A percentile compares a stretch with the other conserved stretches of the same genome.
Evolutionary conservation across 225 moss, liverwort and hornwort species (phyloP).

Genomic region (Sphagnum tenellum): DNA sequence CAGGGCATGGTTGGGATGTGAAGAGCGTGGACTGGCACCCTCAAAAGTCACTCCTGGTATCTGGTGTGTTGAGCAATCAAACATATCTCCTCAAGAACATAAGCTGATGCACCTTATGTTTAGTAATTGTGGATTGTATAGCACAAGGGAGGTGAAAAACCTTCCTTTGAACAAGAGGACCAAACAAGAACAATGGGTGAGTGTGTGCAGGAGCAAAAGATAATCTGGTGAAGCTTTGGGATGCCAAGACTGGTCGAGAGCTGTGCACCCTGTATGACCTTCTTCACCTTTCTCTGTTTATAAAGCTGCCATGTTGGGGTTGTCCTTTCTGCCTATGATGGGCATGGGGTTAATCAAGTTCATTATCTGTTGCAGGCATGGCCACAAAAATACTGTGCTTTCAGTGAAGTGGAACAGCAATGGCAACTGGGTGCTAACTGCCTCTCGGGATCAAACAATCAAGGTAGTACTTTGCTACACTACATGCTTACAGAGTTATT

Average conservation of each 20-base stretch:
- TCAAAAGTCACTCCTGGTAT: slow-evolving; percentile 95
- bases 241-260: slow-evolving; percentile 94
- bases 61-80: slow-evolving; percentile 40
- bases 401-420: slow-evolving; percentile 99
- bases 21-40: slow-evolving; percentile 99
- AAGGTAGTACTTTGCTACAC: slow-evolving; percentile 33
- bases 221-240: slow-evolving; percentile 98
- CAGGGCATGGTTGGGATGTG: slow-evolving; percentile 99
- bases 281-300: too few relatives aligned
- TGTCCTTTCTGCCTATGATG: slow-evolving; percentile 3
- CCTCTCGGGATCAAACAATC: slow-evolving; percentile 92
- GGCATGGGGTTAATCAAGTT: not conserved
- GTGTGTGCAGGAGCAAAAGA: slow-evolving; percentile 80
- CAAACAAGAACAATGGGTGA: not conserved
- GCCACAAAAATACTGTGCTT: slow-evolving; percentile 93
- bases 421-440: slow-evolving; percentile 96
- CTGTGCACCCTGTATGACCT: slow-evolving; percentile 65
- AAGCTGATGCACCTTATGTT: not conserved
- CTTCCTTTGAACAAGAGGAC: too few relatives aligned
- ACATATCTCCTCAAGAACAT: too few relatives aligned
- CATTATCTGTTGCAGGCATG: slow-evolving; percentile 46
- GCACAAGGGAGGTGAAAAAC: not conserved
- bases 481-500: not conserved
- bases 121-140: not conserved
- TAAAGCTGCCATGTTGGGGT: slow-evolving; percentile 5